Base-by-base conservation (phyloP, 805 yeast genomes). In the Zygotorulaspora sp. region DNA sequence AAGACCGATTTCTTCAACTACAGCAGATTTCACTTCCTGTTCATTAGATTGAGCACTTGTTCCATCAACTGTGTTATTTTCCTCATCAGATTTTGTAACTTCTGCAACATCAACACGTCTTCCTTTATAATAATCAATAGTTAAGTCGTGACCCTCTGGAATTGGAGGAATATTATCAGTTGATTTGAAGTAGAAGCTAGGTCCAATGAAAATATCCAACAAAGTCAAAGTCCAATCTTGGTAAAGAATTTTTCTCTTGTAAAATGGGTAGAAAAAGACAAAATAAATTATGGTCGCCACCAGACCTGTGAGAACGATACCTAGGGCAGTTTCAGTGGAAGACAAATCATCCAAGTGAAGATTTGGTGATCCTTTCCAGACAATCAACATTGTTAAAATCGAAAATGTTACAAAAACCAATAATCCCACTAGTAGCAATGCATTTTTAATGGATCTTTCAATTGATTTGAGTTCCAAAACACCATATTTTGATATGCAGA, bases 321-420 rank as follows among this genome's bases (percentile, higher is more conserved):
- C 67, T 7, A 78, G 83, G 31, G 64, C 68, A 28, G 74, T 74
- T 8, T 80, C 71, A 20, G 74, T 73, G 4, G 67, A 52, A 1
- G 79, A 65, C 36, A 82, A 66, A 6, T 75, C 54, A 46, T 75
- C 67, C 52, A 83, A 67, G 18, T 75, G 63, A 50, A 82, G 70
- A 47, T 72, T 71, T 51, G 89, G 87, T 38, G 89, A 80, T 51
- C 88, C 89, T 58, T 83, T 81, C 84, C 85, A 80, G 25, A 79
- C 85, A 55, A 83, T 77, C 61, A 81, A 71, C 83, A 83, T 80
- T 41, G 88, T 79, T 50, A 83, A 68, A 34, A 81, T 71, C 27
- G 79, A 58, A 41, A 78, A 77, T 16, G 85, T 73, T 25, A 67
- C 54, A 47, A 74, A 80, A 14, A 82, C 81, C 56, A 80, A 70